Evolutionary conservation across 202 grass and related monocot species (phyloP).

Genomic region (Panicum virgatum): DNA sequence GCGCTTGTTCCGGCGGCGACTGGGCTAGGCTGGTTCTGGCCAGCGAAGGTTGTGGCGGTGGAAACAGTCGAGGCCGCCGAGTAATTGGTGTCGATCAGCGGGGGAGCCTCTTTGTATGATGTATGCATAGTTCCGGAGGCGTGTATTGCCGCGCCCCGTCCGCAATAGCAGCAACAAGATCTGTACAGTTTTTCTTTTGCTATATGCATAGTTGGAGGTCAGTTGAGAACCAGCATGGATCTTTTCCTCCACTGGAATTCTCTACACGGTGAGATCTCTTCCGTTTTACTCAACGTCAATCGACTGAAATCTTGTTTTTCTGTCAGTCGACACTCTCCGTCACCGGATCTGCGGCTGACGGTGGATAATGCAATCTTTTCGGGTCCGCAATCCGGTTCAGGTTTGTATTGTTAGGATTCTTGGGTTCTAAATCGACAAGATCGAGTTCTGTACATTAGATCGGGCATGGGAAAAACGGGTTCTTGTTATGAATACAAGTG

Average conservation of each 20-base stretch:
- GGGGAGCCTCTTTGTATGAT: background rate
- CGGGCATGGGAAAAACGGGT: too few relatives aligned
- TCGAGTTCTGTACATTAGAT: too few relatives aligned
- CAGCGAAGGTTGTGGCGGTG: constrained; percentile 42
- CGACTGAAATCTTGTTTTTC: too few relatives aligned
- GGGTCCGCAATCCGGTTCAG: too few relatives aligned
- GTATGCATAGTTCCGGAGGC: background rate
- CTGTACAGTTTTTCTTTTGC: background rate
- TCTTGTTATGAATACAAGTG: too few relatives aligned
- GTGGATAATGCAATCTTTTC: too few relatives aligned
- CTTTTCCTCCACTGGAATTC: background rate
- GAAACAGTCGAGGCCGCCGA: constrained; percentile 13
- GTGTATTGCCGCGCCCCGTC: constrained; percentile 20
- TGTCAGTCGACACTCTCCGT: too few relatives aligned
- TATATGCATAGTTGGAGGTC: background rate
- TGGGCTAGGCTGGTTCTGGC: constrained; percentile 42
- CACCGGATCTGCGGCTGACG: too few relatives aligned
- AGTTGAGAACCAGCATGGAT: background rate
- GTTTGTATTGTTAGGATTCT: too few relatives aligned
- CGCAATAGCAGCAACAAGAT: background rate
- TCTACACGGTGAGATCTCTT: too few relatives aligned
- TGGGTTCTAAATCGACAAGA: too few relatives aligned
- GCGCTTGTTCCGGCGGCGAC: constrained; percentile 12
- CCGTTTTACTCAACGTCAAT: too few relatives aligned
- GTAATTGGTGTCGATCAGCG: background rate